phyloP scores from a whole-genome alignment of 495 filamentous ascomycete genomes.

The Penicillium argentinense region DNA sequence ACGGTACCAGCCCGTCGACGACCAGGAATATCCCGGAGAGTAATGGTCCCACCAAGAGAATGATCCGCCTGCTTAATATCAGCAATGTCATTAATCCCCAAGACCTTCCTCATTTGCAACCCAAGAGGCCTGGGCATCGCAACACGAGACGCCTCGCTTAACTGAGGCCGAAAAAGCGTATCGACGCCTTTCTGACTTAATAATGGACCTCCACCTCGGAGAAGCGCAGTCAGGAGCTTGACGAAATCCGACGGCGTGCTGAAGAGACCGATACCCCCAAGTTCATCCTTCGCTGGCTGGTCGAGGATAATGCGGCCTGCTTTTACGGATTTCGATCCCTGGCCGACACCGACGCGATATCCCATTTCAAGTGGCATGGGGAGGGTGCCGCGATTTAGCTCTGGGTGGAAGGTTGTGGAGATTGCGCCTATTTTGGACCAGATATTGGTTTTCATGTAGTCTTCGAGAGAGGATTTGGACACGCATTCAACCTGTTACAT shows the following conservation, averaged over 20 bases:
- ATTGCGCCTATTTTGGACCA: conserved; percentile 31
- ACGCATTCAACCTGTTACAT: conserved; percentile 19
- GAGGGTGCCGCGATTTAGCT: not conserved
- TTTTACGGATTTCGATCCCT: conserved; percentile 2
- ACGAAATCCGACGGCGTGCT: conserved; percentile 20
- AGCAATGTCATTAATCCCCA: conserved; percentile 8
- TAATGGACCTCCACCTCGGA: conserved; percentile 7
- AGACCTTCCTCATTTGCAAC: conserved; percentile 12
- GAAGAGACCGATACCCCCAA: conserved; percentile 53
- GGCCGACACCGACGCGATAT: not conserved
- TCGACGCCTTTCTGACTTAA: conserved; percentile 7
- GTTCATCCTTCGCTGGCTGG: conserved; percentile 29
- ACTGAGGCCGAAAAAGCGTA: conserved; percentile 16
- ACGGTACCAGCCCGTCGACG: conserved; percentile 18
- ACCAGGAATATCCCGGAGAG: conserved; percentile 13
- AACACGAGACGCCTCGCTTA: conserved; percentile 11
- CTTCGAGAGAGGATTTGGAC: conserved; percentile 33
- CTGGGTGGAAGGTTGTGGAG: conserved; percentile 19
- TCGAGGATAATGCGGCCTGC: conserved; percentile 2
- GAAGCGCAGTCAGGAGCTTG: conserved; percentile 14
- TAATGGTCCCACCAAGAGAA: conserved; percentile 12
- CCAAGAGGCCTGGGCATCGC: conserved; percentile 20
- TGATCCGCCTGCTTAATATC: conserved; percentile 13
- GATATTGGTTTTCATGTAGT: conserved; percentile 46
- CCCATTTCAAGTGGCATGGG: conserved; percentile 9